Percentiles rank a stretch among this genome's conserved stretches.
Conservation (phyloP, 306 rosid genomes). For the Quercus mongolica region DNA sequence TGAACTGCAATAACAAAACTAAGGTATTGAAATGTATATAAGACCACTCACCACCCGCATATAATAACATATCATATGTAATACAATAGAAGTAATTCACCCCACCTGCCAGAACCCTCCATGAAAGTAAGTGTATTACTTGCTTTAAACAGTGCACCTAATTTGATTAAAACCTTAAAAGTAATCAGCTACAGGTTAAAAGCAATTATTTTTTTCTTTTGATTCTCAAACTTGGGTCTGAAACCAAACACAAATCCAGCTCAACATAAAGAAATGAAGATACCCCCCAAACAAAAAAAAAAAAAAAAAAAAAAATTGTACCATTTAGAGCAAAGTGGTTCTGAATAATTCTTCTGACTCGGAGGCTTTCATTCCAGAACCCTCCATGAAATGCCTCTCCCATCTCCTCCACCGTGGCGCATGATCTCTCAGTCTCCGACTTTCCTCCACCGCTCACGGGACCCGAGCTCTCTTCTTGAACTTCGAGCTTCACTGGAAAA, state of each 20-base stretch:
- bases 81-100: no score
- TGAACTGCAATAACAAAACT: no score
- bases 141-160: no score
- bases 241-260: neutral
- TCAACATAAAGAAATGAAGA: neutral
- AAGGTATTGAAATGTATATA: neutral
- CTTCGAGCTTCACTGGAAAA: conserved; percentile 23
- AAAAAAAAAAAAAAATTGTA: conserved; percentile 16
- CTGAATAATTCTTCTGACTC: conserved; percentile 60
- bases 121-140: no score
- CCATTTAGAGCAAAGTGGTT: conserved; percentile 68
- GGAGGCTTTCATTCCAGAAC: conserved; percentile 42
- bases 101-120: no score
- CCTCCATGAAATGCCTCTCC: conserved; percentile 49
- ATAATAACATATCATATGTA: neutral
- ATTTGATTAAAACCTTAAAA: no score
- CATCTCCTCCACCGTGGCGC: conserved; percentile 91
- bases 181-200: no score
- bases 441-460: conserved; percentile 17
- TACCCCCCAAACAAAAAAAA: neutral
- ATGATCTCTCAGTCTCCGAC: conserved; percentile 22
- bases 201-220: no score
- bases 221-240: neutral
- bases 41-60: neutral
- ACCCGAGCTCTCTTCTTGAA: conserved; percentile 16